Percentiles rank a stretch among this genome's conserved stretches.
These are phyloP conservation scores for Pleurotus tuber-regium DNA, from an alignment of 768 basidiomycete genomes.

Conservation along the genomic window DNA sequence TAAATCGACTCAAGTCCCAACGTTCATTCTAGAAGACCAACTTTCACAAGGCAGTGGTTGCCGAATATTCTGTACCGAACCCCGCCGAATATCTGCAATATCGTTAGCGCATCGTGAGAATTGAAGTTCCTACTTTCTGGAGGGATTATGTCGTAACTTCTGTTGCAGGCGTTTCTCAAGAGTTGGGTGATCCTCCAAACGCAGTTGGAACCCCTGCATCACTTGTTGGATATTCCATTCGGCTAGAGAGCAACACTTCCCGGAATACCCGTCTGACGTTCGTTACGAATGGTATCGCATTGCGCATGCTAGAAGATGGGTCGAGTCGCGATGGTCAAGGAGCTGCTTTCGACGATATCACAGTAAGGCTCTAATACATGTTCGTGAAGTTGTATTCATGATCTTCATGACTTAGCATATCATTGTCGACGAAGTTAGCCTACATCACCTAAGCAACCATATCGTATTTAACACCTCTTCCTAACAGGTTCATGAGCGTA, in stretches of 20 bases:
- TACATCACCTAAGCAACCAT: neutral
- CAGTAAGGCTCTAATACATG: slow-evolving; percentile 46
- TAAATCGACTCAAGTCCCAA: slow-evolving; percentile 95
- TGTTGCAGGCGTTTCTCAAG: slow-evolving; percentile 70
- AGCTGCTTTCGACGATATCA: slow-evolving; percentile 91
- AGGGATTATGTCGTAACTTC: neutral
- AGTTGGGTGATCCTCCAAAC: slow-evolving; percentile 83
- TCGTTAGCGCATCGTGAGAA: slow-evolving; percentile 81
- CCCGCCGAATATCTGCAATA: slow-evolving; percentile 92
- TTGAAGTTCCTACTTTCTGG: too few species aligned
- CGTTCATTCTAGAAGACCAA: slow-evolving; percentile 90
- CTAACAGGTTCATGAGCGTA: slow-evolving; percentile 85
- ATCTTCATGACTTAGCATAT: slow-evolving; percentile 59
- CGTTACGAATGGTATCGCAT: slow-evolving; percentile 92
- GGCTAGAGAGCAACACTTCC: slow-evolving; percentile 84
- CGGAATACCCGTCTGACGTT: slow-evolving; percentile 77
- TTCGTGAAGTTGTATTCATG: slow-evolving; percentile 5
- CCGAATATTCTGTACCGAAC: slow-evolving; percentile 94
- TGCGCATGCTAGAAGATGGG: slow-evolving; percentile 94
- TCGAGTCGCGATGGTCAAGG: slow-evolving; percentile 65
- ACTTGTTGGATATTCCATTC: slow-evolving; percentile 91
- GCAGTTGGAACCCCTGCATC: slow-evolving; percentile 74
- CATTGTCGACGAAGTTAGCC: slow-evolving; percentile 85
- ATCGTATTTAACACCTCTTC: neutral
- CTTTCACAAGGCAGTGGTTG: slow-evolving; percentile 77